Evolutionary conservation across 2,329 filamentous ascomycete genomes (phyloP).

Genomic region (Fusarium illudens): DNA sequence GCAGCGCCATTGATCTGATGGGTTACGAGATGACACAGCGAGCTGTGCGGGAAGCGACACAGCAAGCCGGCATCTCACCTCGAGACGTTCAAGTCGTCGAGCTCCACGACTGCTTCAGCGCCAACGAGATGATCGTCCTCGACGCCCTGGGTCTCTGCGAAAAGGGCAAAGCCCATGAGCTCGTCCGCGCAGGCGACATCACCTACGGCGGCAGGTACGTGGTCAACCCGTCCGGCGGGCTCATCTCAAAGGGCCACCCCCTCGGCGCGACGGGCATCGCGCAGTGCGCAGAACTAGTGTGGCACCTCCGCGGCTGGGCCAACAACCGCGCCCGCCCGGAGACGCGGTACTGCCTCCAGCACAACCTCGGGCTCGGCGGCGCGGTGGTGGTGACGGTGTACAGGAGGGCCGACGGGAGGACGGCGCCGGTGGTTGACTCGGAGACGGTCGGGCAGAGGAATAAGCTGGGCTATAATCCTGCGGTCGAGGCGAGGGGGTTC

Average conservation of each 20-base stretch:
- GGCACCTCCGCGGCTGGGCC: slow-evolving; percentile 95
- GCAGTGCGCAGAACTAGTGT: slow-evolving; percentile 93
- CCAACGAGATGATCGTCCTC: slow-evolving; percentile 91
- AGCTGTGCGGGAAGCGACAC: slow-evolving; percentile 74
- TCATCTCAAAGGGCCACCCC: slow-evolving; percentile 96
- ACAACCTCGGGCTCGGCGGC: slow-evolving; percentile 92
- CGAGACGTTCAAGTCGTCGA: slow-evolving; percentile 86
- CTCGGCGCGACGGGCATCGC: slow-evolving; percentile 94
- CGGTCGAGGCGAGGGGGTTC: slow-evolving; percentile 87
- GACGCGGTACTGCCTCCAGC: slow-evolving; percentile 81
- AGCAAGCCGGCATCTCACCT: slow-evolving; percentile 72
- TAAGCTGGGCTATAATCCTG: slow-evolving; percentile 88
- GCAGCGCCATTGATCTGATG: slow-evolving; percentile 85
- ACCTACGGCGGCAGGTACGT: slow-evolving; percentile 87
- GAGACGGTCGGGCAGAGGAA: slow-evolving; percentile 71
- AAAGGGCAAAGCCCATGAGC: slow-evolving; percentile 87
- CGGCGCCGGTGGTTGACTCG: slow-evolving; percentile 66
- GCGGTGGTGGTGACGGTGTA: slow-evolving; percentile 93
- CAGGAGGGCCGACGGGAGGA: slow-evolving; percentile 79
- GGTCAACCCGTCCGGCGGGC: slow-evolving; percentile 91
- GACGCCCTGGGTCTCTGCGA: slow-evolving; percentile 84
- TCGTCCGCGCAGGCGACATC: slow-evolving; percentile 87
- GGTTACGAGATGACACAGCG: slow-evolving; percentile 84
- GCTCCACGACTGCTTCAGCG: slow-evolving; percentile 95
- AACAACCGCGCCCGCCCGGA: slow-evolving; percentile 80